These are phyloP conservation scores for Barnettozyma sp. DNA, from an alignment of 805 yeast genomes.

Conservation along the genomic window DNA sequence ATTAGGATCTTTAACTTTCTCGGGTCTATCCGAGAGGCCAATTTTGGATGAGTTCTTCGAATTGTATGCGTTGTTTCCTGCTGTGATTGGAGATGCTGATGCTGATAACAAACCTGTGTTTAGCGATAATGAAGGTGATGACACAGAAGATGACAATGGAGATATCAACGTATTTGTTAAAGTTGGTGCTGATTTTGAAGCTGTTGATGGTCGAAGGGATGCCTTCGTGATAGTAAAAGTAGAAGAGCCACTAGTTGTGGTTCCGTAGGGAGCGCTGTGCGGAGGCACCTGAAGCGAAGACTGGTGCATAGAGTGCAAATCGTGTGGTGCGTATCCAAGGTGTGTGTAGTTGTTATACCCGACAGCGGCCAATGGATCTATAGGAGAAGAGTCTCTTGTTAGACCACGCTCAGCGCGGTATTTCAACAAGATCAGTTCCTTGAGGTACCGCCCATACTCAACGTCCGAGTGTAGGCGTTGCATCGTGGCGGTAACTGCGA, in stretches of 20 bases:
- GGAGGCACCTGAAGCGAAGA: conserved; percentile 2
- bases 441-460: conserved; percentile 30
- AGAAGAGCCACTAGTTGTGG: too few species aligned
- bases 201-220: conserved; percentile 7
- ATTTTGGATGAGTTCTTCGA: background rate
- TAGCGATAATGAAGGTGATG: too few species aligned
- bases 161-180: background rate
- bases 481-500: conserved; percentile 48
- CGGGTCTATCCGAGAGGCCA: conserved; percentile 11
- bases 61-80: background rate
- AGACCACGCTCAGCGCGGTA: conserved; percentile 5
- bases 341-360: too few species aligned
- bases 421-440: conserved; percentile 32
- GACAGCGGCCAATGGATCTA: conserved; percentile 2
- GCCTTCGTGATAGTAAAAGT: conserved; percentile 8
- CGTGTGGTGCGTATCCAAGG: too few species aligned
- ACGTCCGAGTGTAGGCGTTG: conserved; percentile 35
- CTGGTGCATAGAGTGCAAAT: too few species aligned
- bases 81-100: too few species aligned
- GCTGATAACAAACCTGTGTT: too few species aligned
- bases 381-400: background rate
- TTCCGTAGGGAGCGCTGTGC: background rate
- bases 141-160: background rate
- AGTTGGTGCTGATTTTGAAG: background rate
- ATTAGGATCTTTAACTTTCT: conserved; percentile 18